phyloP scores from a whole-genome alignment of 129 eudicot genomes.

The Gnaphalium uliginosum region DNA sequence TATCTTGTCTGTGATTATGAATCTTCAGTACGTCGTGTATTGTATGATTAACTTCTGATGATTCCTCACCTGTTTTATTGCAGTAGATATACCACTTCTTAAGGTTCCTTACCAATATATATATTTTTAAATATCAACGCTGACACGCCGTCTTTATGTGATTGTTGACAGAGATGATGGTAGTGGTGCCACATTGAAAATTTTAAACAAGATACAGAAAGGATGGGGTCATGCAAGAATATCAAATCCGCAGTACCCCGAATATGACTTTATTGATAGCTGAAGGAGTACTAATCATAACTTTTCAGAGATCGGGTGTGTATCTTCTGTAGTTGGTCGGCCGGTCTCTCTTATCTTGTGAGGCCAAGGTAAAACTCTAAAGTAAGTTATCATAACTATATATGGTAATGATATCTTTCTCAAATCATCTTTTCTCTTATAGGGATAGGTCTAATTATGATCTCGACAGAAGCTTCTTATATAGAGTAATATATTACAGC shows the following conservation, averaged over 20 bases:
- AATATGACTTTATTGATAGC: constrained; percentile 47
- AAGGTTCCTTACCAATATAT: constrained; percentile 1
- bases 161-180: constrained; percentile 83
- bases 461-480: not conserved
- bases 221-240: constrained; percentile 84
- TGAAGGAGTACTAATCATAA: constrained; percentile 33
- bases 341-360: not conserved
- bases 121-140: not conserved
- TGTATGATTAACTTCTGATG: not conserved
- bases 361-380: constrained; percentile 11
- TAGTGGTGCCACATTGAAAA: constrained; percentile 65
- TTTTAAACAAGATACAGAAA: constrained; percentile 70
- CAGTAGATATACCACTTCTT: not conserved
- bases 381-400: constrained; percentile 1
- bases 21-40: not conserved
- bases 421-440: not conserved
- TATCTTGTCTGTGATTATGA: not conserved
- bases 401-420: constrained; percentile 17
- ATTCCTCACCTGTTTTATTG: not conserved
- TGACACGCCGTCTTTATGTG: constrained; percentile 1
- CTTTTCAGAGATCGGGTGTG: not conserved
- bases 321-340: not conserved
- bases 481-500: not conserved
- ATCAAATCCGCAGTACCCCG: constrained; percentile 44
- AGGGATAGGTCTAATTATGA: not conserved